Evolutionary conservation across 2,329 filamentous ascomycete species (phyloP), one percentile per base, ranked within the genome.

Genomic region (Sordariomycetes sp.): DNA sequence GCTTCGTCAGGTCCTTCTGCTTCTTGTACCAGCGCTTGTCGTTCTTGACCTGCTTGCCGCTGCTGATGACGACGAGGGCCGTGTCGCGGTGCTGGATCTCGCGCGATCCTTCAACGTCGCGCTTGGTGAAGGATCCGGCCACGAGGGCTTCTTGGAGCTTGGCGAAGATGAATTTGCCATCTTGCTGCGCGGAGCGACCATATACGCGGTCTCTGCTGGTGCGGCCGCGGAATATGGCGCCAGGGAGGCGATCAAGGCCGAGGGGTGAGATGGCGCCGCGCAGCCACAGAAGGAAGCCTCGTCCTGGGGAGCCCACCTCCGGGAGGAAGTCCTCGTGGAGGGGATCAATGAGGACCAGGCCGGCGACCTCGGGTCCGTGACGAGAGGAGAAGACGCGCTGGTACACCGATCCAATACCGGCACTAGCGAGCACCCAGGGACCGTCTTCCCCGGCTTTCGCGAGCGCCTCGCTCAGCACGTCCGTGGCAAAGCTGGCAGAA

Each of bases 141-240:
- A 95, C 86, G 1, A 96, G 68, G 43, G 82, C 90, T 63, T 98
- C 92, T 59, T 98, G 92, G 36, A 98, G 68, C 58, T 88, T 85
- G 5, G 87, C 83, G 55, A 93, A 94, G 56, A 95, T 81, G 54
- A 75, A 81, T 54, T 88, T 93, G 40, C 84, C 85, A 17, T 70
- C 71, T 57, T 94, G 86, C 50, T 86, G 82, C 1, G 86, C 77
- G 5, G 79, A 76, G 29, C 76, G 72, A 10, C 92, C 92, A 57
- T 83, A 93, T 9, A 94, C 78, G 8, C 92, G 81, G 54, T 96
- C 90, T 52, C 82, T 76, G 24, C 84, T 78, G 2, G 72, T 82
- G 26, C 87, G 82, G 24, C 87, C 86, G 34, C 75, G 75, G 65
- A 96, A 85, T 6, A 96, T 58, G 7, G 88, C 87, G 1, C 83